Evolutionary conservation across 139 green algal species (phyloP).

Genomic region (Asterochloris sp.): DNA sequence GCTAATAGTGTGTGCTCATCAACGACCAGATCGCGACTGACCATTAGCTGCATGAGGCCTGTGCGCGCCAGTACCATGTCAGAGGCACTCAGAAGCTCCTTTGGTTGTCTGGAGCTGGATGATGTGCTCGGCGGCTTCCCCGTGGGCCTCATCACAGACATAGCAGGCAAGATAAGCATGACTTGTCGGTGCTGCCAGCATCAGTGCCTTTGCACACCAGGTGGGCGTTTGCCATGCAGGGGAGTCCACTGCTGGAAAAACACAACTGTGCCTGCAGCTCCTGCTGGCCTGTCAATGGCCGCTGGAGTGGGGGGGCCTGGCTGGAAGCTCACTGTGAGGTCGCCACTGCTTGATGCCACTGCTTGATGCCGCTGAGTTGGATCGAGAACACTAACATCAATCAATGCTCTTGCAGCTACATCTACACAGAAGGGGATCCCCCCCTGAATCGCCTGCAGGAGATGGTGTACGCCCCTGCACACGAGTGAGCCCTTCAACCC

Average conservation of each 20-base stretch:
- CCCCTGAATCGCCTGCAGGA: slow-evolving; percentile 37
- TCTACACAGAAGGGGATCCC: slow-evolving; percentile 68
- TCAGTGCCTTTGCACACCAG: neutral
- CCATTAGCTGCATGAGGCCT: too few species aligned
- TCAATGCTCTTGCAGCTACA: slow-evolving; percentile 38
- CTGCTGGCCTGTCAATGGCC: slow-evolving; percentile 41
- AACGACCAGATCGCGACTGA: too few species aligned
- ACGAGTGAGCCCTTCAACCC: neutral
- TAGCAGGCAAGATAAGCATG: slow-evolving; percentile 33
- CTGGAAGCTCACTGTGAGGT: slow-evolving; percentile 1
- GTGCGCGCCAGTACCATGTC: too few species aligned
- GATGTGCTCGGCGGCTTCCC: slow-evolving; percentile 34
- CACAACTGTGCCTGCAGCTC: slow-evolving; percentile 63
- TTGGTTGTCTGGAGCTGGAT: too few species aligned
- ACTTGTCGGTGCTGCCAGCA: neutral
- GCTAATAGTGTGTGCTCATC: too few species aligned
- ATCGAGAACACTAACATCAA: neutral
- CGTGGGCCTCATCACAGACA: slow-evolving; percentile 51
- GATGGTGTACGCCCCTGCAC: slow-evolving; percentile 14
- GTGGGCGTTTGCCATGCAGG: slow-evolving; percentile 27
- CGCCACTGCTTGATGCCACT: neutral
- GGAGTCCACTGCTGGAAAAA: slow-evolving; percentile 58
- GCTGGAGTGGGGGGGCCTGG: slow-evolving; percentile 30
- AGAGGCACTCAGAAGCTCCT: too few species aligned
- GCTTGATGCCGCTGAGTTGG: neutral